Conservation (phyloP, 1,284 basidiomycete species). For the Stereum hirsutum region DNA sequence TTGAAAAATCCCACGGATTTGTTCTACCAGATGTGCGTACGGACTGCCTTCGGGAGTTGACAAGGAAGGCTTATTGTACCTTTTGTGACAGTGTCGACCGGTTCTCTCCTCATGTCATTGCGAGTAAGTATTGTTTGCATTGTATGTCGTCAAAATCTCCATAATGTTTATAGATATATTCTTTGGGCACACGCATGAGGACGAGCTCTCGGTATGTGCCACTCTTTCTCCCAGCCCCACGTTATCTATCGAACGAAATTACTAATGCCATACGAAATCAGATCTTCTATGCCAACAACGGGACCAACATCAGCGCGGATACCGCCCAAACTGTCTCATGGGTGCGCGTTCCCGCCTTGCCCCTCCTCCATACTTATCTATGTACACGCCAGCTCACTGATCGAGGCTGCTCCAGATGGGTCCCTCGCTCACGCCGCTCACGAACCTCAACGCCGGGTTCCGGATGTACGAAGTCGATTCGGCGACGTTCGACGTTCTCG, state of each 20-base stretch:
- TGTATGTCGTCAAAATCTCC: slow-evolving; percentile 4
- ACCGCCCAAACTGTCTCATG: slow-evolving; percentile 53
- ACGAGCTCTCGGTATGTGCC: slow-evolving; percentile 55
- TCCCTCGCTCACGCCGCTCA: slow-evolving; percentile 67
- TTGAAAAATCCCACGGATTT: slow-evolving; percentile 54
- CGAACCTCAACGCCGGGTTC: slow-evolving; percentile 73
- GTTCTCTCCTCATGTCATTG: slow-evolving; percentile 70
- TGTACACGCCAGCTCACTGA: neutral
- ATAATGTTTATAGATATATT: slow-evolving; percentile 45
- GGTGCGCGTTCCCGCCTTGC: slow-evolving; percentile 30
- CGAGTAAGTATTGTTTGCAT: slow-evolving; percentile 35
- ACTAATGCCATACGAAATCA: slow-evolving; percentile 15
- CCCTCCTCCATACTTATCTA: neutral
- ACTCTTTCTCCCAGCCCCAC: neutral
- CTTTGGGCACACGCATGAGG: slow-evolving; percentile 79
- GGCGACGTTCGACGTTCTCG: slow-evolving; percentile 64
- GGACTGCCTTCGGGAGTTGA: neutral
- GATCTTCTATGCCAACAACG: slow-evolving; percentile 75
- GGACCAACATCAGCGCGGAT: slow-evolving; percentile 44
- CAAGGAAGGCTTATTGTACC: slow-evolving; percentile 7
- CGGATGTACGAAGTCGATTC: slow-evolving; percentile 76
- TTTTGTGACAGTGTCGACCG: slow-evolving; percentile 56
- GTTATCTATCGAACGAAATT: neutral
- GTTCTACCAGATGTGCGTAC: slow-evolving; percentile 62
- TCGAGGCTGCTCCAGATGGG: slow-evolving; percentile 31